These are phyloP conservation scores for Acer campestre DNA, from an alignment of 345 rosid species.

Conservation along the genomic window DNA sequence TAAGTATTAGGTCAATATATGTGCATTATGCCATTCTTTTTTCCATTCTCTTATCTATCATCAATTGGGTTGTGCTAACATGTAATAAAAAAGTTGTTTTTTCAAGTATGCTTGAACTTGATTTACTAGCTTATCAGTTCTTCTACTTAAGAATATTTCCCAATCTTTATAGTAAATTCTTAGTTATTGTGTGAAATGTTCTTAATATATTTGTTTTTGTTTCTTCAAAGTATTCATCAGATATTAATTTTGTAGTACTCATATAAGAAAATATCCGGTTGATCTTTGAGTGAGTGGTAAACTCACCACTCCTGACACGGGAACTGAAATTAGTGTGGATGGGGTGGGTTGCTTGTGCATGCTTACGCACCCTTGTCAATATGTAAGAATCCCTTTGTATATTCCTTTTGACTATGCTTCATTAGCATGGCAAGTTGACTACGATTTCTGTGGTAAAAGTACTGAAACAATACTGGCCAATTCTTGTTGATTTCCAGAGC, in stretches of 20 bases:
- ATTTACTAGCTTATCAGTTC: background rate
- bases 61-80: background rate
- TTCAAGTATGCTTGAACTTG: background rate
- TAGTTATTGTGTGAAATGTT: background rate
- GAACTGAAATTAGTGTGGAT: background rate
- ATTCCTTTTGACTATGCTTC: background rate
- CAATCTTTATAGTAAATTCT: background rate
- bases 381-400: background rate
- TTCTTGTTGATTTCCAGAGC: too few relatives aligned
- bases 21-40: conserved; percentile 6
- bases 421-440: background rate
- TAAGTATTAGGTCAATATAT: conserved; percentile 42
- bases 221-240: background rate
- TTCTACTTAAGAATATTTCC: background rate
- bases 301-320: background rate
- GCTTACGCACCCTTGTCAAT: background rate
- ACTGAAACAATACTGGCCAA: background rate
- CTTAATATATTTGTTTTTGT: background rate
- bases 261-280: background rate
- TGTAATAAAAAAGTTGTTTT: background rate
- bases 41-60: background rate
- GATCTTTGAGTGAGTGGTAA: background rate
- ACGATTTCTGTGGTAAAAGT: background rate
- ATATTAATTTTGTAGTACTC: background rate
- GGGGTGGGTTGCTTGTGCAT: background rate